Evolutionary conservation across 2,329 filamentous ascomycete genomes (phyloP).

Genomic region (Aspergillus clavatus): DNA sequence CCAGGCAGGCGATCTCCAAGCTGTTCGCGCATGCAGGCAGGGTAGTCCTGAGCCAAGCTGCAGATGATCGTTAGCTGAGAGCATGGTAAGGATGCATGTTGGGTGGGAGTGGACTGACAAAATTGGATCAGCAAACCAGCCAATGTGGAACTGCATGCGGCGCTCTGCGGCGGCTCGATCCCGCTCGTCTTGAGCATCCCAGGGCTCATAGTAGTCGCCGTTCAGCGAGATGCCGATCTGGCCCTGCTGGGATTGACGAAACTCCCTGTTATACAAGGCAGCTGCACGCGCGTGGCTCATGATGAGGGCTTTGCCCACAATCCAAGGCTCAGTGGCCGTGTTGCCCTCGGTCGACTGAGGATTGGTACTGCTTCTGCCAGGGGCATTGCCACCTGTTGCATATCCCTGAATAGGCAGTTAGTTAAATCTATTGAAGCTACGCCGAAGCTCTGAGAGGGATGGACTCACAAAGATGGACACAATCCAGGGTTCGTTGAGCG

Average conservation of each 20-base stretch:
- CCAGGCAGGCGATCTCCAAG: neutral
- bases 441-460: too few relatives aligned
- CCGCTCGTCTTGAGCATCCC: slow-evolving; percentile 15
- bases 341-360: slow-evolving; percentile 12
- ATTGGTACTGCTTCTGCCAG: slow-evolving; percentile 18
- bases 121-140: slow-evolving; percentile 27
- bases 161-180: slow-evolving; percentile 21
- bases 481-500: slow-evolving; percentile 28
- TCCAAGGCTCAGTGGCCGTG: slow-evolving; percentile 23
- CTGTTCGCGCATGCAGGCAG: neutral
- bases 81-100: slow-evolving; percentile 15
- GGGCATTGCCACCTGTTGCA: slow-evolving; percentile 20
- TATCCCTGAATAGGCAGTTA: slow-evolving; percentile 7
- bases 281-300: slow-evolving; percentile 23
- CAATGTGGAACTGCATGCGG: slow-evolving; percentile 24
- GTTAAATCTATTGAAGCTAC: neutral
- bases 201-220: slow-evolving; percentile 25
- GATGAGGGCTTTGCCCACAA: slow-evolving; percentile 23
- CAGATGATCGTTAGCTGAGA: slow-evolving; percentile 1
- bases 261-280: slow-evolving; percentile 18
- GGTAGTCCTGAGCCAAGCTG: neutral
- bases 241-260: slow-evolving; percentile 17
- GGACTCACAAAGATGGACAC: neutral
- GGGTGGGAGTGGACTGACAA: slow-evolving; percentile 21
- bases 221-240: slow-evolving; percentile 19